These are phyloP conservation scores for Solanum dulcamara DNA, from an alignment of 257 asterid species.

Conservation along the genomic window DNA sequence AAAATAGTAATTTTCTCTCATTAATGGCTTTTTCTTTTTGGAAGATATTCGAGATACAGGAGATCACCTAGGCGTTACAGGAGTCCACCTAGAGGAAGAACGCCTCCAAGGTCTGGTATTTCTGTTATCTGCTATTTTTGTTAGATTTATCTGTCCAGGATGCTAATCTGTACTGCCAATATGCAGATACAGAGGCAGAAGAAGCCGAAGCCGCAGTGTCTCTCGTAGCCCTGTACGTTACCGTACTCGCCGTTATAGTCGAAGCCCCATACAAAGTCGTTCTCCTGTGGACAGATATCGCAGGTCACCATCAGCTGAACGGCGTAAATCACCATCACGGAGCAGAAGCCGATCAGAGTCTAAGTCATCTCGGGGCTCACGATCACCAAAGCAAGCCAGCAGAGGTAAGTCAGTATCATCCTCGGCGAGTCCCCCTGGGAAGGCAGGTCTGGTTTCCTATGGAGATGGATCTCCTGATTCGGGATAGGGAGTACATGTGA, in stretches of 20 bases:
- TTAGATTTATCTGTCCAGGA: no score
- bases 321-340: slow-evolving; percentile 41
- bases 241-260: slow-evolving; percentile 70
- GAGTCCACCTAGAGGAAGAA: slow-evolving; percentile 92
- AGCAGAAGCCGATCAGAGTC: slow-evolving; percentile 63
- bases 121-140: neutral
- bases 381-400: slow-evolving; percentile 35
- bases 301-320: slow-evolving; percentile 38
- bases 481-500: neutral
- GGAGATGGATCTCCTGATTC: slow-evolving; percentile 85
- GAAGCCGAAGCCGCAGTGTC: slow-evolving; percentile 61
- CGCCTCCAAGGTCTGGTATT: slow-evolving; percentile 70
- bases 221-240: slow-evolving; percentile 83
- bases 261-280: slow-evolving; percentile 52
- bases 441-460: slow-evolving; percentile 66
- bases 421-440: slow-evolving; percentile 53
- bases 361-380: slow-evolving; percentile 32
- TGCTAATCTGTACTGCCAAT: neutral
- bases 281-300: slow-evolving; percentile 55
- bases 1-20: neutral
- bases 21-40: neutral
- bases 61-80: slow-evolving; percentile 93
- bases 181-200: slow-evolving; percentile 71
- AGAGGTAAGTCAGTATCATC: slow-evolving; percentile 47
- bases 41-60: slow-evolving; percentile 64